phyloP scores from a whole-genome alignment of 352 stramenopile genomes.

The Phytophthora chlamydospora region DNA sequence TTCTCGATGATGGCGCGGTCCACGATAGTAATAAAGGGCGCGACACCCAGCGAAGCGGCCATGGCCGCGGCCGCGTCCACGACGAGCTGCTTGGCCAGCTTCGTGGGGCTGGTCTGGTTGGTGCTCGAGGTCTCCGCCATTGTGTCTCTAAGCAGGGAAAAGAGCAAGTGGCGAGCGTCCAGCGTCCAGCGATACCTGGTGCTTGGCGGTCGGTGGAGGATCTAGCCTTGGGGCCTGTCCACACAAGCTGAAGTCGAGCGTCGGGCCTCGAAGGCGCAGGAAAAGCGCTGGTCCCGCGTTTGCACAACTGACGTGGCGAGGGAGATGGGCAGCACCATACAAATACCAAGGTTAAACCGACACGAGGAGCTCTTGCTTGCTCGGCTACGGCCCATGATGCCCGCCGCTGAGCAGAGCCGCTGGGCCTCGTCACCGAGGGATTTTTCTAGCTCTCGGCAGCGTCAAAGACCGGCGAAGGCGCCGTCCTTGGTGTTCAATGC shows the following conservation, averaged over 20 bases:
- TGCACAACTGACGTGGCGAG: conserved; percentile 34
- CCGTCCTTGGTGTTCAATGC: background rate
- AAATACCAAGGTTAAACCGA: conserved; percentile 21
- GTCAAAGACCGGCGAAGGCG: conserved; percentile 2
- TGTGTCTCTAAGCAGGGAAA: conserved; percentile 24
- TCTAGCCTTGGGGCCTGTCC: conserved; percentile 13
- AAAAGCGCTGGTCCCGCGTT: conserved; percentile 13
- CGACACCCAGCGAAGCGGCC: conserved; percentile 72
- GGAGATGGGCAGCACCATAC: conserved; percentile 26
- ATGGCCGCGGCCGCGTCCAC: conserved; percentile 67
- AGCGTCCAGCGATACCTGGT: background rate
- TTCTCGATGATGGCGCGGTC: conserved; percentile 92
- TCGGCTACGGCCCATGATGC: conserved; percentile 2
- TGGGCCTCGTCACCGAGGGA: conserved; percentile 16
- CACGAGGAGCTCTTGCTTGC: conserved; percentile 1
- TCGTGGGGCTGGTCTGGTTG: conserved; percentile 9
- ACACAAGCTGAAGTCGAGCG: conserved; percentile 25
- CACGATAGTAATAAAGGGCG: conserved; percentile 90
- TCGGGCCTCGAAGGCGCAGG: conserved; percentile 31
- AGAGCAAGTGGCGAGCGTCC: conserved; percentile 22
- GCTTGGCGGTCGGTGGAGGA: background rate
- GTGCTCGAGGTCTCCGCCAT: conserved; percentile 34
- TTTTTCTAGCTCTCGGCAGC: background rate
- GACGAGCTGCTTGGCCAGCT: conserved; percentile 61
- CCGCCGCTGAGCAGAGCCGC: conserved; percentile 16